Evolutionary conservation across 2,329 filamentous ascomycete species (phyloP), one percentile per base, ranked within the genome.

Genomic region (Fusarium humuli): DNA sequence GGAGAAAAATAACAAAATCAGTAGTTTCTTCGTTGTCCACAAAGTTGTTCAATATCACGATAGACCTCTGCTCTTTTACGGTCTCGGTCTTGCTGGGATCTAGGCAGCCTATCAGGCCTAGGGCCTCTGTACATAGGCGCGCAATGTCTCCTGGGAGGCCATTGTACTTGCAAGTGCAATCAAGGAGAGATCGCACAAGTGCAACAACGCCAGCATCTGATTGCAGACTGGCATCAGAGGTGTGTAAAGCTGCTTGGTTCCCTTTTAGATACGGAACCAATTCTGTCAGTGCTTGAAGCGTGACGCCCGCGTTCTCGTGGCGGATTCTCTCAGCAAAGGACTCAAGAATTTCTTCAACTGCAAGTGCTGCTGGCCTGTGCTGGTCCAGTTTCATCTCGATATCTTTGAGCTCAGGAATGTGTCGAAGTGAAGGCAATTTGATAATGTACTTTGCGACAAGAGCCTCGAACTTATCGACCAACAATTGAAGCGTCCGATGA

Each of bases 71-170:
- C 73, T 93, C 91, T 61, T 92, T 88, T 13, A 92, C 87, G 1
- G 89, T 89, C 75, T 99, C 96, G 3, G 98, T 88, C 63, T 93
- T 90, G 75, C 97, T 97, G 2, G 95, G 91, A 78, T 99, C 97
- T 23, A 99, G 83, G 70, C 94, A 97, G 9, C 97, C 96, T 56
- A 99, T 90, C 22, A 97, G 85, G 1, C 97, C 97, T 41, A 99
- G 85, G 70, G 93, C 96, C 75, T 92, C 89, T 16, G 94, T 92
- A 67, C 93, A 94, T 5, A 97, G 83, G 20, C 88, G 84, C 53
- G 90, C 86, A 57, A 98, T 92, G 14, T 89, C 88, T 10, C 84
- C 79, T 44, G 92, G 87, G 14, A 86, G 84, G 53, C 88, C 87
- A 69, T 91, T 92, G 79, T 96, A 96, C 69, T 91, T 94, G 57